phyloP scores from a whole-genome alignment of 495 filamentous ascomycete species.

The Xylaria grammica region DNA sequence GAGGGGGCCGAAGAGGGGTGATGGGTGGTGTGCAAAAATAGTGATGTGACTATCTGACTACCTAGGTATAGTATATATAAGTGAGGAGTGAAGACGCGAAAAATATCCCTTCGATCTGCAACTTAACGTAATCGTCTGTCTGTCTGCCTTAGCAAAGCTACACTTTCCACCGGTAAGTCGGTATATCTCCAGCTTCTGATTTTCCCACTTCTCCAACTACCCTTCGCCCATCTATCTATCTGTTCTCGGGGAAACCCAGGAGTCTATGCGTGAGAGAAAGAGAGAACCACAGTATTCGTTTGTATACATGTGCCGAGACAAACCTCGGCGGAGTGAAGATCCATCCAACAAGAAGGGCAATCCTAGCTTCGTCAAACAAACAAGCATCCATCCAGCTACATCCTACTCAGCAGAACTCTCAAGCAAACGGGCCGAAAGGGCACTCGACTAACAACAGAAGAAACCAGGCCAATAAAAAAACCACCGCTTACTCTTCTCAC shows the following conservation, averaged over 20 bases:
- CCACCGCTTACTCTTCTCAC: not conserved
- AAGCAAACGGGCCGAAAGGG: not conserved
- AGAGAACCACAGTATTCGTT: too few species aligned
- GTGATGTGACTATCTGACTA: too few species aligned
- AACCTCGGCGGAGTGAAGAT: not conserved
- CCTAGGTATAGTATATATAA: constrained; percentile 23
- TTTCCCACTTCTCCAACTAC: not conserved
- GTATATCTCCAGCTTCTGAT: not conserved
- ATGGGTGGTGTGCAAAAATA: not conserved
- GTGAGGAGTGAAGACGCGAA: constrained; percentile 17
- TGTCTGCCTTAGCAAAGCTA: not conserved
- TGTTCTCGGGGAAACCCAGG: too few species aligned
- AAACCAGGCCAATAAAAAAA: constrained; percentile 7
- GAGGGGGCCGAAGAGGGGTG: not conserved
- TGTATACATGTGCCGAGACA: too few species aligned
- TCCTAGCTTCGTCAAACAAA: constrained; percentile 4
- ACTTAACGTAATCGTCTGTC: not conserved
- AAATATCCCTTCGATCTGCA: not conserved
- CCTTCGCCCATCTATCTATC: constrained; percentile 2
- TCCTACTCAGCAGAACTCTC: not conserved
- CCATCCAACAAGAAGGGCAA: constrained; percentile 11
- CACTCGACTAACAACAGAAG: constrained; percentile 7
- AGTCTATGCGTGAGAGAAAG: too few species aligned
- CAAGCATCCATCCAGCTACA: constrained; percentile 14
- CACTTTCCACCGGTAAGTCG: not conserved